Evolutionary conservation across 768 basidiomycete genomes (phyloP), one percentile per base, ranked within the genome.

Genomic region (Cubamyces lactineus): DNA sequence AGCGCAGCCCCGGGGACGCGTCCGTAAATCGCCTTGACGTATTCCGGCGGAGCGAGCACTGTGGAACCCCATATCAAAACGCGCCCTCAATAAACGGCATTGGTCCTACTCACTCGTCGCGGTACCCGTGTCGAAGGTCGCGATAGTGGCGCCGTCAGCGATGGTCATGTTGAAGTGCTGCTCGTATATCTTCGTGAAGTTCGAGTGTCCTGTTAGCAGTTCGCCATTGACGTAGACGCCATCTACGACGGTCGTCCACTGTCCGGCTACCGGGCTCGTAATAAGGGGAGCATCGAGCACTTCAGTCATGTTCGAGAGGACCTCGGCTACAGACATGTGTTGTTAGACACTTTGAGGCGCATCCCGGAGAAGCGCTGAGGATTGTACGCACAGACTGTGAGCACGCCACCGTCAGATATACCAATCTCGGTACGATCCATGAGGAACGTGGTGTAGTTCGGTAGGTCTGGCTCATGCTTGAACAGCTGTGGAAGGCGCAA

Each of bases 381-480:
- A 16, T 9, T 26, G 34, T 3, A 53, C 62, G 34, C 30, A 62
- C 65, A 59, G 15, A 62, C 28, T 17, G 65, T 59, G 28, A 66
- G 56, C 9, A 59, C 34, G 6, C 65, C 65, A 2, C 65, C 65
- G 34, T 55, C 40, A 8, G 56, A 50, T 23, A 62, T 45, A 5
- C 65, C 53, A 17, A 53, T 23, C 26, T 62, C 51, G 0, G 56
- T 55, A n/a, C 65, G 60, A 9, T 57, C 54, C 47, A 66, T 43
- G 19, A 57, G 47, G 13, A 52, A 62, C 1, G 65, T 26, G 39
- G 52, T 59, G 47, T 54, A 59, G 26, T 53, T 55, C 0, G 65
- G 61, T 3, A 57, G 26, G 21, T 50, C 39, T 5, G 58, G 53
- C 19, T 61, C 43, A 40, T 53, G 30, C 21, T 58, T 43, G 57